Evolutionary conservation across 2,329 filamentous ascomycete genomes (phyloP).

Genomic region (Teratosphaeriaceae sp.): DNA sequence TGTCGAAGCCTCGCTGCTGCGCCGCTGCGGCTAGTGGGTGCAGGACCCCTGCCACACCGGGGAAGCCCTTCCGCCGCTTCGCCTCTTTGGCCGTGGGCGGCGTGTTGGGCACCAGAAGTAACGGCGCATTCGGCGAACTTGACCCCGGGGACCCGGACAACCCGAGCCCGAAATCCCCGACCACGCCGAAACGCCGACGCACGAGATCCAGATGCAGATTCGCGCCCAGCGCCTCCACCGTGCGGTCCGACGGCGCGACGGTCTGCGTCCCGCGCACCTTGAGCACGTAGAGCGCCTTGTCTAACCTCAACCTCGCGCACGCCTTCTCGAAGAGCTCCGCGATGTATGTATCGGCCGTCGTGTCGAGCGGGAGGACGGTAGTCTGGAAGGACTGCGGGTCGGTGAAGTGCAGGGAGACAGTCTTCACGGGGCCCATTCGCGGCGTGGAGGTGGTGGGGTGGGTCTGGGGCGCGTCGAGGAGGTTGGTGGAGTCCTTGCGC

Average conservation of each 20-base stretch:
- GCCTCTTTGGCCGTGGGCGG: constrained; percentile 29
- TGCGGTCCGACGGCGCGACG: constrained; percentile 69
- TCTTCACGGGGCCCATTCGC: constrained; percentile 36
- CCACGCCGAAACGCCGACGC: constrained; percentile 64
- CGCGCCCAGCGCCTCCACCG: constrained; percentile 70
- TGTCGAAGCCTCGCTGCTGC: constrained; percentile 26
- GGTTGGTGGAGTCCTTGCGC: constrained; percentile 39
- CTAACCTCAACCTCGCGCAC: constrained; percentile 69
- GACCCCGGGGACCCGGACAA: constrained; percentile 63
- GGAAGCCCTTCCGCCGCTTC: constrained; percentile 22
- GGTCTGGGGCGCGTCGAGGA: constrained; percentile 37
- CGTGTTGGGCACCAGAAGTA: constrained; percentile 45
- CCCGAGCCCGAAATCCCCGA: constrained; percentile 58
- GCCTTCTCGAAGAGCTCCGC: constrained; percentile 74
- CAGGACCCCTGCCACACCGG: constrained; percentile 38
- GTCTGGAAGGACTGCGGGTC: constrained; percentile 60
- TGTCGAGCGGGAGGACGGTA: constrained; percentile 66
- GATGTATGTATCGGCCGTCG: constrained; percentile 76
- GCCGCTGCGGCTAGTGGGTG: constrained; percentile 63
- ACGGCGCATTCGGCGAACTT: constrained; percentile 61
- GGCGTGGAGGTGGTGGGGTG: constrained; percentile 41
- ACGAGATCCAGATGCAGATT: constrained; percentile 69
- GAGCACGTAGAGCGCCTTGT: constrained; percentile 72
- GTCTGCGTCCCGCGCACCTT: constrained; percentile 69
- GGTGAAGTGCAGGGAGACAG: constrained; percentile 64